Percentiles rank a stretch among this genome's conserved stretches.
Evolutionary conservation across 768 basidiomycete species (phyloP).

Genomic region (Serpula lacrymans): DNA sequence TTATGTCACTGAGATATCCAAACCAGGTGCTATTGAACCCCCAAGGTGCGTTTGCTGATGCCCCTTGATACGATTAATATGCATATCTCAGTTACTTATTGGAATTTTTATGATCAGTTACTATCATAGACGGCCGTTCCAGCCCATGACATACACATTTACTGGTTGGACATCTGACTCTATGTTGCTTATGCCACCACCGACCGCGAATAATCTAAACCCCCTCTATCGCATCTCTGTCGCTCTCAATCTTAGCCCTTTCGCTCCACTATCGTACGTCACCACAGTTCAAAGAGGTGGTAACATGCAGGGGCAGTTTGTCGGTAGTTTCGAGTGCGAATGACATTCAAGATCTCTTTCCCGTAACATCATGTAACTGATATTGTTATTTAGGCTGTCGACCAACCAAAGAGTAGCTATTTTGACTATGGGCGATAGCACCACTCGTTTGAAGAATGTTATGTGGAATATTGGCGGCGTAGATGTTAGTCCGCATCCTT

Average conservation of each 20-base stretch:
- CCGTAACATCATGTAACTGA: too few relatives aligned
- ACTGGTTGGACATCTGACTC: constrained; percentile 29
- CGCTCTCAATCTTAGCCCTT: constrained; percentile 42
- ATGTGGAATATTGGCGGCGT: constrained; percentile 31
- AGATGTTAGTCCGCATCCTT: constrained; percentile 7
- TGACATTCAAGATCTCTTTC: too few relatives aligned
- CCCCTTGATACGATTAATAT: too few relatives aligned
- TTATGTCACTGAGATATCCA: not conserved
- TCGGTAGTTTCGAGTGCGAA: constrained; percentile 38
- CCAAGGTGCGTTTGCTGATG: not conserved
- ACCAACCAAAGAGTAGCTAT: constrained; percentile 40
- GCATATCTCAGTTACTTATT: too few relatives aligned
- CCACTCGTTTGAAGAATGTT: constrained; percentile 38
- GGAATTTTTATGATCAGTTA: too few relatives aligned
- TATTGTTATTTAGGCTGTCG: constrained; percentile 31
- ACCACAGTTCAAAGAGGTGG: constrained; percentile 34
- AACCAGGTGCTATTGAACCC: not conserved
- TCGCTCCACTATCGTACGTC: constrained; percentile 41
- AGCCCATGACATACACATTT: constrained; percentile 39
- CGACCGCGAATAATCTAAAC: constrained; percentile 15
- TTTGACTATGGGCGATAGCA: constrained; percentile 37
- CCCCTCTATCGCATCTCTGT: constrained; percentile 43
- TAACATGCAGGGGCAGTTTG: constrained; percentile 28
- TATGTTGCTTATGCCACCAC: constrained; percentile 37
- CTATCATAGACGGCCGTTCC: constrained; percentile 16